Evolutionary conservation across 495 filamentous ascomycete genomes (phyloP).

Genomic region (Cercophora scortea): DNA sequence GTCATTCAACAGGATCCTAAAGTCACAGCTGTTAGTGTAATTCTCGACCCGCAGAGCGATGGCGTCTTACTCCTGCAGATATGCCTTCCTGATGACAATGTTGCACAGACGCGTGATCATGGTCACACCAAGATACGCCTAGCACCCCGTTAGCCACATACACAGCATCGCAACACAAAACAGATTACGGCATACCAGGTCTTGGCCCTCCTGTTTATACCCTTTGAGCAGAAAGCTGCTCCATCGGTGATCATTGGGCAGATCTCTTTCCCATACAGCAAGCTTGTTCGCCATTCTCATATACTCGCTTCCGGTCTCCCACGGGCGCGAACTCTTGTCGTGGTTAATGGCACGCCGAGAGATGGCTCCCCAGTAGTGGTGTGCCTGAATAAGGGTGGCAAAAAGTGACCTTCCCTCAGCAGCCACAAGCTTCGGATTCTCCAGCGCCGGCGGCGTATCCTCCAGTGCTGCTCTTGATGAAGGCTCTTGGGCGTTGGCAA

Average conservation of each 20-base stretch:
- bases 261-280: slow-evolving; percentile 31
- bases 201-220: slow-evolving; percentile 34
- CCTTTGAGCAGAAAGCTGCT: slow-evolving; percentile 32
- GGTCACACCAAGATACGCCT: slow-evolving; percentile 43
- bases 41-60: neutral
- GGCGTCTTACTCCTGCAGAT: slow-evolving; percentile 34
- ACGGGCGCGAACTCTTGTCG: slow-evolving; percentile 29
- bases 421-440: slow-evolving; percentile 32
- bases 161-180: neutral
- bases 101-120: slow-evolving; percentile 43
- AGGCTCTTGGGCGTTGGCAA: slow-evolving; percentile 32
- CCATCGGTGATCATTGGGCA: slow-evolving; percentile 38
- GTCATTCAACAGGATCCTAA: slow-evolving; percentile 33
- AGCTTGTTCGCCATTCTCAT: slow-evolving; percentile 28
- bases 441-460: slow-evolving; percentile 37
- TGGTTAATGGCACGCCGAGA: slow-evolving; percentile 33
- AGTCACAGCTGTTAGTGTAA: neutral
- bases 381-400: slow-evolving; percentile 41
- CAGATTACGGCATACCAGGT: slow-evolving; percentile 24
- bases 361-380: slow-evolving; percentile 42
- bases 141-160: neutral
- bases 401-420: slow-evolving; percentile 37
- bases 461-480: slow-evolving; percentile 42
- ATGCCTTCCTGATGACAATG: slow-evolving; percentile 41
- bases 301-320: slow-evolving; percentile 36